Evolutionary conservation across 345 rosid genomes (phyloP), one percentile per base, ranked within the genome.

Genomic region (Eucalyptus cloeziana): DNA sequence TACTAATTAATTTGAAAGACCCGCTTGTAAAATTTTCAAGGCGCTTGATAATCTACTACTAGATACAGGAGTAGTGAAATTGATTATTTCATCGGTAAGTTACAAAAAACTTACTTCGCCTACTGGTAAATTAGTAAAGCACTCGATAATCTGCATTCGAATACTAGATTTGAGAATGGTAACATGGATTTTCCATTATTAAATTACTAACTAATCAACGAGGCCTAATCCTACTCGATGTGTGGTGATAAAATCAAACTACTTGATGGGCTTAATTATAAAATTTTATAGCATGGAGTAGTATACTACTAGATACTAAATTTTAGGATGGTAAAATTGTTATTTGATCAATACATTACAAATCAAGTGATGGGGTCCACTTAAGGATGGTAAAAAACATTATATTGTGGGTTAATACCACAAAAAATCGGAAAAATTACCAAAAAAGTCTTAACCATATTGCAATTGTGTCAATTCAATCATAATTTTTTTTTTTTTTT

Each of bases 61-160:
- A 7, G 17, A 62, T 62, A 14, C 8, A 4, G 69, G 69, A 13
- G 5, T 62, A 6, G 69, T 3, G 17, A 12, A 62, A 62, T 62
- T 0, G 4, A 62, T 62, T 62, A 62, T 62, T 60, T 30, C 33
- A 13, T 30, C 0, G 1, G 9, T 30, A 62, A 62, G 69, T 30
- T 4, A 62, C n/a, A n/a, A 62, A 60, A 56, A 62, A 62, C 14
- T 62, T 62, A 27, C 31, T 62, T 13, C 4, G 0, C 33, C 16
- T 12, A 13, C 31, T 1, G 0, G 9, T 62, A 30, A 60, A 62
- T 30, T 62, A 62, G 33, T 62, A 62, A 62, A 62, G 5, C 33
- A 3, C 33, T 30, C 1, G 17, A 13, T 13, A 2, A 15, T 67
- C 0, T 67, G 1, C 76, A 2, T n/a, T 16, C 0, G 3, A 67